These are phyloP conservation scores for Eimeria mitis DNA, from an alignment of 169 alveolate genomes.

Conservation along the genomic window DNA sequence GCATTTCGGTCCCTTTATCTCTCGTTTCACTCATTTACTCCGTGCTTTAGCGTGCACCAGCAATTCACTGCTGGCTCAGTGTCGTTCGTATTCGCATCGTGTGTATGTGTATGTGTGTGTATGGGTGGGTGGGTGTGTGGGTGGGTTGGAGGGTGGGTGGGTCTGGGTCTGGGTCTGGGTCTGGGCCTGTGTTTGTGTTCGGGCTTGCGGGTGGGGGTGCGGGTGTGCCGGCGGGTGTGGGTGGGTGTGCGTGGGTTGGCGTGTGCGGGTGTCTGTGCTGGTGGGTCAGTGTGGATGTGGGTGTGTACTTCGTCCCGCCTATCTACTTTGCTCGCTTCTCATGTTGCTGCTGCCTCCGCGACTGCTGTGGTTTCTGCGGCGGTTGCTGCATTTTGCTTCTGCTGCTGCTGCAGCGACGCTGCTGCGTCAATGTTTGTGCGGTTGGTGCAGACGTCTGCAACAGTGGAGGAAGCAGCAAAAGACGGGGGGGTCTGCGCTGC, in stretches of 20 bases:
- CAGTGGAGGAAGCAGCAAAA: constrained; percentile 59
- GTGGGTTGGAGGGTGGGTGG: background rate
- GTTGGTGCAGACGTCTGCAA: constrained; percentile 55
- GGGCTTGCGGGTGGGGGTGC: background rate
- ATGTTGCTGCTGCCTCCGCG: constrained; percentile 1
- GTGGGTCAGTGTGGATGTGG: background rate
- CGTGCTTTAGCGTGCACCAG: background rate
- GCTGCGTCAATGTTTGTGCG: background rate
- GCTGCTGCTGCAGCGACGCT: background rate
- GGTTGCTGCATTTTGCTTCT: background rate
- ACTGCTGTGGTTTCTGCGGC: constrained; percentile 11
- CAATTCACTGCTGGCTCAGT: background rate
- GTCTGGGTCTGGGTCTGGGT: background rate
- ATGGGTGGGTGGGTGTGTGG: background rate
- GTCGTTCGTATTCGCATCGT: background rate
- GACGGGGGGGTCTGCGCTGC: background rate
- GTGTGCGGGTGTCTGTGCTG: background rate
- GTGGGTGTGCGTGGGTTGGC: background rate
- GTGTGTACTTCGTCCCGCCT: background rate
- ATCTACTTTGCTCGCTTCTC: background rate
- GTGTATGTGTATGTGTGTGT: background rate
- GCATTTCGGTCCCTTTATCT: background rate
- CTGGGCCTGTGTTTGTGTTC: background rate
- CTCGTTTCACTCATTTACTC: background rate
- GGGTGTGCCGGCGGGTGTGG: background rate